Percentiles rank a stretch among this genome's conserved stretches.
These are phyloP conservation scores for Ascochyta pisi DNA, from an alignment of 2,329 filamentous ascomycete genomes.

Conservation along the genomic window DNA sequence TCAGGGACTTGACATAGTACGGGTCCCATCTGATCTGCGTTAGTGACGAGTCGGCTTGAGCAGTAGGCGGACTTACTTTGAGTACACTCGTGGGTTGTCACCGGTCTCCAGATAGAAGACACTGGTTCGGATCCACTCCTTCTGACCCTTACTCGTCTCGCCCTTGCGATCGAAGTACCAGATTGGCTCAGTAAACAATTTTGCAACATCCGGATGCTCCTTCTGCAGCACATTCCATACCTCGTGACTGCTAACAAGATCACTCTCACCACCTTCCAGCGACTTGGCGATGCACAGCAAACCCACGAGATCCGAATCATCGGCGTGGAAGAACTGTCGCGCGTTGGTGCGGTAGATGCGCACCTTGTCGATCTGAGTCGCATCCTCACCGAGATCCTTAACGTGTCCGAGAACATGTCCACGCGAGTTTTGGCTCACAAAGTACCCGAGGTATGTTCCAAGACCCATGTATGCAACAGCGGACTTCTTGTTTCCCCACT, in stretches of 20 bases:
- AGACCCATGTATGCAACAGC: slow-evolving; percentile 81
- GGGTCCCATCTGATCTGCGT: slow-evolving; percentile 71
- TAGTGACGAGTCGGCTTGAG: slow-evolving; percentile 8
- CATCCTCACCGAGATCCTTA: slow-evolving; percentile 85
- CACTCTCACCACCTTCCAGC: slow-evolving; percentile 81
- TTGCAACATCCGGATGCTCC: slow-evolving; percentile 79
- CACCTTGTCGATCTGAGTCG: slow-evolving; percentile 81
- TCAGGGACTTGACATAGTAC: slow-evolving; percentile 81
- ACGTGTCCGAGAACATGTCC: slow-evolving; percentile 90
- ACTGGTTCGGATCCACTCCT: slow-evolving; percentile 74
- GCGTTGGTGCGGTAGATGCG: slow-evolving; percentile 91
- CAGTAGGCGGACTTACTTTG: slow-evolving; percentile 61
- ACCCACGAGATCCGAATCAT: slow-evolving; percentile 83
- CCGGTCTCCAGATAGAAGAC: slow-evolving; percentile 80
- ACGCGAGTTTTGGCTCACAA: slow-evolving; percentile 82
- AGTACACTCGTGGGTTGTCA: slow-evolving; percentile 72
- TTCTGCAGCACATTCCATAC: slow-evolving; percentile 82
- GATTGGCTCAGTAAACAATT: slow-evolving; percentile 75
- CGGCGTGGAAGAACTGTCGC: slow-evolving; percentile 84
- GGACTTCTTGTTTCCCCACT: slow-evolving; percentile 81
- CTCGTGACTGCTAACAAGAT: slow-evolving; percentile 78
- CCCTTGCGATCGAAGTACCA: slow-evolving; percentile 96
- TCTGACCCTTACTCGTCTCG: slow-evolving; percentile 75
- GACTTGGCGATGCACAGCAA: slow-evolving; percentile 81
- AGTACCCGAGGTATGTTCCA: slow-evolving; percentile 83